Percentiles rank a stretch among this genome's conserved stretches.
Conservation (phyloP, 306 rosid genomes). For the Dalbergia oliveri region DNA sequence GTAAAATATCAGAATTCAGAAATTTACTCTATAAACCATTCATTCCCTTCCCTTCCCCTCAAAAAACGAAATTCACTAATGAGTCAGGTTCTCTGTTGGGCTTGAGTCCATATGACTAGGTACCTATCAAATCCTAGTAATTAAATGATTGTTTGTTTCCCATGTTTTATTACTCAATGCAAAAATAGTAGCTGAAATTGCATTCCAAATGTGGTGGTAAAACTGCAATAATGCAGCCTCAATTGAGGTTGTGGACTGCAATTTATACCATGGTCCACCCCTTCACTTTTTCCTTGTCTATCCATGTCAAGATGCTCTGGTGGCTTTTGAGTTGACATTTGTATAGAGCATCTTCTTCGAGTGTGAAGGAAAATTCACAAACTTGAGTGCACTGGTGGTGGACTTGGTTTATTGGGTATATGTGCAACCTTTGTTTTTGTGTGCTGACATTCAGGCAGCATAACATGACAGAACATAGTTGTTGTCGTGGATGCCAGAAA, state of each 20-base stretch:
- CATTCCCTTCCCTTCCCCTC: no score
- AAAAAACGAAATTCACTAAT: no score
- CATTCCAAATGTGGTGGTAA: no score
- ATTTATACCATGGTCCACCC: background rate
- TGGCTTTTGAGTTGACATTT: background rate
- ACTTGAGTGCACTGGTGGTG: background rate
- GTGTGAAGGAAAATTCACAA: slow-evolving; percentile 3
- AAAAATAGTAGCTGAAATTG: no score
- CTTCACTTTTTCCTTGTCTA: background rate
- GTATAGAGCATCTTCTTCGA: background rate
- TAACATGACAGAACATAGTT: background rate
- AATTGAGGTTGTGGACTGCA: no score
- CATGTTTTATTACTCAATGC: background rate
- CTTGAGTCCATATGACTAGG: no score
- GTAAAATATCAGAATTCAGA: no score
- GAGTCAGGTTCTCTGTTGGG: no score
- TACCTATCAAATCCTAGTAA: background rate
- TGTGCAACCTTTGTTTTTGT: background rate
- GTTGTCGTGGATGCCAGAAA: slow-evolving; percentile 15
- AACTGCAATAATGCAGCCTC: no score
- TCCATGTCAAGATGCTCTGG: background rate
- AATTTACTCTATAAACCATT: no score
- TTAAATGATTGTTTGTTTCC: background rate
- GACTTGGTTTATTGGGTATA: background rate
- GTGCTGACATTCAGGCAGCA: background rate